Evolutionary conservation across 2,329 filamentous ascomycete genomes (phyloP).

Genomic region (Trichophyton equinum): DNA sequence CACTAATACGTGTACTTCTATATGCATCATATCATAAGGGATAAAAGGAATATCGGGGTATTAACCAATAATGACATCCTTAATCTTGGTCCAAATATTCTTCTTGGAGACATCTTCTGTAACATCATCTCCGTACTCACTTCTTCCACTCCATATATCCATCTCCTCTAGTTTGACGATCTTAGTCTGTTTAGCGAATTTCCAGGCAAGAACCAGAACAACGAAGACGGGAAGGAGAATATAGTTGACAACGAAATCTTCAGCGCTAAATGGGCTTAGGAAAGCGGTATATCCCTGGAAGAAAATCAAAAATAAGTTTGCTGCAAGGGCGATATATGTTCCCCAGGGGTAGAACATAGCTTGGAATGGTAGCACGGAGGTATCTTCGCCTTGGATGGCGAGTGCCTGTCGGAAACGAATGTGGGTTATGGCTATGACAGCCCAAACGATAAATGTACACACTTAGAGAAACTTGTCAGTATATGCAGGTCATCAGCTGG

Average conservation of each 20-base stretch:
- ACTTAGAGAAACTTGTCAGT: constrained; percentile 13
- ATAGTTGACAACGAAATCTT: constrained; percentile 44
- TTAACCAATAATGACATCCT: constrained; percentile 1
- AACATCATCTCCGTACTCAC: constrained; percentile 16
- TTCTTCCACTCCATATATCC: constrained; percentile 29
- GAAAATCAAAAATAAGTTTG: constrained; percentile 40
- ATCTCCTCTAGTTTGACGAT: constrained; percentile 27
- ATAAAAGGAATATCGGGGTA: background rate
- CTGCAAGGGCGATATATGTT: constrained; percentile 35
- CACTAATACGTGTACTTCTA: background rate
- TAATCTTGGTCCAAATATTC: background rate
- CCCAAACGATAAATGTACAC: constrained; percentile 32
- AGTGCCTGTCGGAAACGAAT: constrained; percentile 32
- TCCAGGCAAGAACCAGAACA: constrained; percentile 37
- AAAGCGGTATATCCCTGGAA: constrained; percentile 43
- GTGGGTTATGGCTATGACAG: constrained; percentile 30
- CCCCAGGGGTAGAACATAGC: constrained; percentile 41
- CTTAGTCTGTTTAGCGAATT: constrained; percentile 30
- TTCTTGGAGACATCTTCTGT: background rate
- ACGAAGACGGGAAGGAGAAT: constrained; percentile 42
- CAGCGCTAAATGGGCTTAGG: constrained; percentile 38
- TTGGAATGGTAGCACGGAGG: constrained; percentile 36
- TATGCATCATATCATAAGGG: background rate
- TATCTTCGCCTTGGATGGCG: constrained; percentile 25
- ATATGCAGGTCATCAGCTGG: background rate